A percentile compares a stretch with the other conserved stretches of the same genome.
These are phyloP conservation scores for Trametes cingulata DNA, from an alignment of 768 basidiomycete species.

Conservation along the genomic window DNA sequence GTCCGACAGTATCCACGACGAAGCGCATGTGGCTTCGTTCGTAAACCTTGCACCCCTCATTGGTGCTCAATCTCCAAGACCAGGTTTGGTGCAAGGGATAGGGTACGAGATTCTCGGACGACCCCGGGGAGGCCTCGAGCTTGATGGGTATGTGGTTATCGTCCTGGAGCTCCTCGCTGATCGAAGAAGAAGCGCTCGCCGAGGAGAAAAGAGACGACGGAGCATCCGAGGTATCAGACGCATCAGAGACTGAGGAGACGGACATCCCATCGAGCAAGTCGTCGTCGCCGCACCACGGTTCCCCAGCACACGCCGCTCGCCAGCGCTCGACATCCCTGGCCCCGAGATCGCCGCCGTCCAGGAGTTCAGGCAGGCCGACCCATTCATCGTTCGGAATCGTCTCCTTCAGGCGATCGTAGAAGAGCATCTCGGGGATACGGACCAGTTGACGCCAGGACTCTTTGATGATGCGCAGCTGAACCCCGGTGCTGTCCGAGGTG, in stretches of 20 bases:
- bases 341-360: background rate
- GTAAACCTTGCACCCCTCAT: background rate
- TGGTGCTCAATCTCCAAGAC: background rate
- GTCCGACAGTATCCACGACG: slow-evolving; percentile 7
- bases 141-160: too few species aligned
- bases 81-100: slow-evolving; percentile 1
- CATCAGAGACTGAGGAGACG: too few species aligned
- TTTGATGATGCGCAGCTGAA: slow-evolving; percentile 6
- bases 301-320: background rate
- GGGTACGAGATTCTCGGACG: too few species aligned
- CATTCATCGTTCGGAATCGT: background rate
- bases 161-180: too few species aligned
- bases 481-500: background rate
- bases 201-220: too few species aligned
- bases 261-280: background rate
- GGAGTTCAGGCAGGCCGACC: background rate
- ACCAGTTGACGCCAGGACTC: slow-evolving; percentile 18
- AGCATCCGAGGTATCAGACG: too few species aligned
- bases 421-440: background rate
- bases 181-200: too few species aligned
- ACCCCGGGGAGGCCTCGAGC: too few species aligned
- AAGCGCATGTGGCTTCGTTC: slow-evolving; percentile 18
- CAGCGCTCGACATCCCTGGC: background rate
- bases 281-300: background rate
- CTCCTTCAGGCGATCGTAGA: slow-evolving; percentile 2